A percentile compares a stretch with the other conserved stretches of the same genome.
Conservation (phyloP, 108 stramenopile species). For the Pseudonitzschia multiseries region DNA sequence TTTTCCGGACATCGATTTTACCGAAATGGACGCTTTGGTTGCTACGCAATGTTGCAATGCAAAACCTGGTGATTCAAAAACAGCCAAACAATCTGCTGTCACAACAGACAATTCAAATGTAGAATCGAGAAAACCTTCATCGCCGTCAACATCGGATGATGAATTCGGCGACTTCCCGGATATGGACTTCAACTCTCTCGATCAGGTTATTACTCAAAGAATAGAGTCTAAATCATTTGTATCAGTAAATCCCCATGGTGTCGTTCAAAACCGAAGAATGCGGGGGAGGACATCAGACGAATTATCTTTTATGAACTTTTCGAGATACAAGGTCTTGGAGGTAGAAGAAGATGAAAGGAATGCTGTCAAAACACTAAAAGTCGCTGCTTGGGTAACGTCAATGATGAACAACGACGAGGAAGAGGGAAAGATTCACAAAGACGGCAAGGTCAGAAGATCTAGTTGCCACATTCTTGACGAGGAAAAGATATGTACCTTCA, state of each 20-base stretch:
- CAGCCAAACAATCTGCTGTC: neutral
- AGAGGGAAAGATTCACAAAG: slow-evolving; percentile 35
- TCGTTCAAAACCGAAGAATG: slow-evolving; percentile 26
- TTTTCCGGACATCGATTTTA: slow-evolving; percentile 29
- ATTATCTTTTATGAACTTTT: slow-evolving; percentile 53
- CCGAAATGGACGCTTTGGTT: slow-evolving; percentile 22
- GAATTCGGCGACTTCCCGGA: slow-evolving; percentile 31
- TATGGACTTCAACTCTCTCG: slow-evolving; percentile 19
- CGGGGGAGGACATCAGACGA: neutral
- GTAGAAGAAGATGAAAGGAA: slow-evolving; percentile 51
- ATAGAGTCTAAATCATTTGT: neutral
- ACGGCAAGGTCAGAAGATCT: slow-evolving; percentile 6
- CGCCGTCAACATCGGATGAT: slow-evolving; percentile 18
- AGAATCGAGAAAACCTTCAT: neutral
- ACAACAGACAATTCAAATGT: neutral
- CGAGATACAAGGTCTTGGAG: slow-evolving; percentile 63
- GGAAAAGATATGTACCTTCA: slow-evolving; percentile 17
- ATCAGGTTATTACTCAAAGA: slow-evolving; percentile 13
- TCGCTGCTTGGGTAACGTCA: slow-evolving; percentile 51
- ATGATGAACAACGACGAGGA: slow-evolving; percentile 34
- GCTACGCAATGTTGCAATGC: slow-evolving; percentile 14
- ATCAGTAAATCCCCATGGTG: slow-evolving; percentile 1
- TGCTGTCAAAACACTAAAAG: slow-evolving; percentile 57
- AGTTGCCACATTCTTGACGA: neutral
- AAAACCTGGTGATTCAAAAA: slow-evolving; percentile 4